A percentile compares a stretch with the other conserved stretches of the same genome.
phyloP scores from a whole-genome alignment of 164 flowering plant genomes.

The Aristolochia fimbriata region DNA sequence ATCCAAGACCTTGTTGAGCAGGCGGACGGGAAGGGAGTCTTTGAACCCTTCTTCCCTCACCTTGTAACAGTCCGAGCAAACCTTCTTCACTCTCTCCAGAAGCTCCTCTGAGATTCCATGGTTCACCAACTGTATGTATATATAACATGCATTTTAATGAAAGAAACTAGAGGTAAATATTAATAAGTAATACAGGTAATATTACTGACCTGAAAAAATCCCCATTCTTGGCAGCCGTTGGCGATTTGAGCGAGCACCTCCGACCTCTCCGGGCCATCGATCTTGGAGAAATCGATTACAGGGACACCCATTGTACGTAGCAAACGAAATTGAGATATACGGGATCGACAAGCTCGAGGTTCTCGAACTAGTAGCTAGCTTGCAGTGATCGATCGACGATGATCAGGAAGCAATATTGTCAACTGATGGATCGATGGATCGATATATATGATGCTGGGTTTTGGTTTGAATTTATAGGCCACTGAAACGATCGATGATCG shows the following conservation, averaged over 20 bases:
- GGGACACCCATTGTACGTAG: conserved; percentile 55
- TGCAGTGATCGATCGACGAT: too few relatives aligned
- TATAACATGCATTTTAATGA: not conserved
- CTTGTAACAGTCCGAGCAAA: conserved; percentile 50
- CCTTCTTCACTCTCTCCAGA: conserved; percentile 73
- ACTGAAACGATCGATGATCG: too few relatives aligned
- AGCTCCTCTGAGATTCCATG: conserved; percentile 83
- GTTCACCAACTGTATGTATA: conserved; percentile 75
- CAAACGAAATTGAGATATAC: too few relatives aligned
- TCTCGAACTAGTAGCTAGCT: too few relatives aligned
- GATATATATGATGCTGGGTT: too few relatives aligned
- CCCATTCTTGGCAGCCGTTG: conserved; percentile 74
- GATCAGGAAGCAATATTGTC: not conserved
- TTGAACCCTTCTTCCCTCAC: conserved; percentile 55
- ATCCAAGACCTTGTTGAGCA: conserved; percentile 38
- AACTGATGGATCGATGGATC: too few relatives aligned
- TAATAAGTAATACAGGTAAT: too few relatives aligned
- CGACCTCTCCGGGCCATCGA: conserved; percentile 58
- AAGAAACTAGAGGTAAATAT: not conserved
- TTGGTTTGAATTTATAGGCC: too few relatives aligned
- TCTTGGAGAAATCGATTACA: conserved; percentile 81
- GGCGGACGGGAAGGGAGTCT: conserved; percentile 31
- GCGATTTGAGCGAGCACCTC: conserved; percentile 51
- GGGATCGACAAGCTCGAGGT: too few relatives aligned
- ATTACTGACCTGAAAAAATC: conserved; percentile 69